phyloP scores from a whole-genome alignment of 2,329 filamentous ascomycete genomes.

The Fusarium xyrophilum region DNA sequence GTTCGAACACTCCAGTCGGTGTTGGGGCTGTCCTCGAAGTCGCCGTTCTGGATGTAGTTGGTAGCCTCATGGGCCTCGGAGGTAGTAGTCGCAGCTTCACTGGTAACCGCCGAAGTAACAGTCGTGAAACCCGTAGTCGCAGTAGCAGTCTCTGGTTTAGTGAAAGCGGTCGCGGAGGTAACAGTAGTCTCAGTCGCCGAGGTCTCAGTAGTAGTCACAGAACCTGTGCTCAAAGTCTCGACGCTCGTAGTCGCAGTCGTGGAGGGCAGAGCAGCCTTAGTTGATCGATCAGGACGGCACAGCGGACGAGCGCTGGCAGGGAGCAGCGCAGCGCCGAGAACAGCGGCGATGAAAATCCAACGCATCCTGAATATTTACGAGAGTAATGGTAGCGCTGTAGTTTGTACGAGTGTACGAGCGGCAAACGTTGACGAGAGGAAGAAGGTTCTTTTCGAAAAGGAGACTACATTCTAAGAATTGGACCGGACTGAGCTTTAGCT shows the following conservation, averaged over 20 bases:
- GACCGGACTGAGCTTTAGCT: background rate
- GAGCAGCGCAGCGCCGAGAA: conserved; percentile 14
- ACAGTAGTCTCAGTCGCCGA: background rate
- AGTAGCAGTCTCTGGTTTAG: background rate
- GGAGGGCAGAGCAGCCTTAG: background rate
- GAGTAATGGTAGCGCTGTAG: background rate
- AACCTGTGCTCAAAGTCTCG: background rate
- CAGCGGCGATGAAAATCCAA: conserved; percentile 16
- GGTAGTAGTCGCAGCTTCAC: background rate
- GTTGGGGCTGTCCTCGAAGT: background rate
- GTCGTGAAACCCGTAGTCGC: background rate
- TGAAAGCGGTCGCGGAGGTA: background rate
- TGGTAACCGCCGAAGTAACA: background rate
- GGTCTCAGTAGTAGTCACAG: background rate
- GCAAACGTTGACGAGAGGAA: background rate
- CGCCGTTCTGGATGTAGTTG: background rate
- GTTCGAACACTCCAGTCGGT: background rate
- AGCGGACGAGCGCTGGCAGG: conserved; percentile 1
- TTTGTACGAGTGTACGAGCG: background rate
- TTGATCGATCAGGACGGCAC: conserved; percentile 5
- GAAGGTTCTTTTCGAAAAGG: background rate
- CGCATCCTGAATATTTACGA: conserved; percentile 28
- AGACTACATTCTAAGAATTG: background rate
- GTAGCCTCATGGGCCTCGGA: fast-evolving
- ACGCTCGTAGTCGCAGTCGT: background rate